Evolutionary conservation across 805 yeast genomes (phyloP), one percentile per base, ranked within the genome.

Genomic region (Yamadazyma phyllophila): DNA sequence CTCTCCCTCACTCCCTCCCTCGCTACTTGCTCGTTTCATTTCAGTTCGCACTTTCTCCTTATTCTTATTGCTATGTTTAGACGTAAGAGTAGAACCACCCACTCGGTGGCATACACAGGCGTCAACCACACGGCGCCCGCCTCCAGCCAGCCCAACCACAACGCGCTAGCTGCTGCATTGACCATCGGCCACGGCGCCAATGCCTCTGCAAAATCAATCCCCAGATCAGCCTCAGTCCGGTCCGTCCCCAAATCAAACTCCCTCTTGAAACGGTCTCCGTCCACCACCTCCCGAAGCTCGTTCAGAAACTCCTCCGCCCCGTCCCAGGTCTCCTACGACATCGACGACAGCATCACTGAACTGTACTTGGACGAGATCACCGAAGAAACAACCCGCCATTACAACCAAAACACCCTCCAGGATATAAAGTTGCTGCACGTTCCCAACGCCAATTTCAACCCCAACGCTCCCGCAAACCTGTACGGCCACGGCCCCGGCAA

Each of bases 81-180:
- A 56, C 58, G 71, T 27, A 62, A 59, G 43, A 58, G 60, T 39
- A 65, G 71, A 47, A 56, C 60, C 44, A 54, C 56, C 24, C 66
- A 61, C 41, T 51, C 55, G 41, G 63, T 72, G 13, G 60, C 75
- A 17, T 71, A 71, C 52, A 71, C 76, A 4, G 76, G 76, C 17
- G 76, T 71, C 17, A 69, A 68, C 50, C 71, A 62, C 45, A 50
- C 57, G 7, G 62, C 69, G 1, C 67, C 67, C 7, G 52, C 64
- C 5, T 43, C 61, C 12, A 58, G 49, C 42, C 71, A 68, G 45
- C 76, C 76, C 15, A 63, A 56, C 50, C 56, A 61, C 37, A 58
- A 60, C 36, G 77, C 77, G 14, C 55, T 66, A 59, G 77, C 77
- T 3, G 77, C 77, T 3, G 77, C 77, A 1, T 54, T 68, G 39